Evolutionary conservation across 2,329 filamentous ascomycete species (phyloP).

Genomic region (Emericellopsis cladophorae): DNA sequence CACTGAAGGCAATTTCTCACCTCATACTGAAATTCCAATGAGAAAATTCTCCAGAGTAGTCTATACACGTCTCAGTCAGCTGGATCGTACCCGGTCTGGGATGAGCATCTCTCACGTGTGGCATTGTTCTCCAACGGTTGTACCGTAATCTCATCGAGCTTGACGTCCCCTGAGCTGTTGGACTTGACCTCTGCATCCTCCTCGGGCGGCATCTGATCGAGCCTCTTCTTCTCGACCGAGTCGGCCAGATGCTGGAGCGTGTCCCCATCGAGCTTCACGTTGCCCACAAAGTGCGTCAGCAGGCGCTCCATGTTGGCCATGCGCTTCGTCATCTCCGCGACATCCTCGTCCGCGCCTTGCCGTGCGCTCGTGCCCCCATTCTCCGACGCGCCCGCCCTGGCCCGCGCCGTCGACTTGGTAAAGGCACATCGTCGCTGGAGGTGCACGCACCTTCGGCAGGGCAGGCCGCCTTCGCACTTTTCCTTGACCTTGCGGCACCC

Average conservation of each 20-base stretch:
- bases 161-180: conserved; percentile 2
- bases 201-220: too few relatives aligned
- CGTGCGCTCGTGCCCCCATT: not conserved
- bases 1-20: too few relatives aligned
- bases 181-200: not conserved
- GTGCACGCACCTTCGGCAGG: conserved; percentile 37
- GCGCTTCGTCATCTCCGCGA: conserved; percentile 4
- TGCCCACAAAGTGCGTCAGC: conserved; percentile 31
- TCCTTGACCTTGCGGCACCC: conserved; percentile 42
- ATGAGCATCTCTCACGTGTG: conserved; percentile 18
- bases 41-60: conserved; percentile 39
- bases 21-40: conserved; percentile 40
- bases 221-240: conserved; percentile 20
- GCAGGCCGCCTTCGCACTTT: conserved; percentile 42
- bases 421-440: conserved; percentile 38
- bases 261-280: conserved; percentile 7
- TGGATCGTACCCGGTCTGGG: not conserved
- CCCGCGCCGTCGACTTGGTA: not conserved
- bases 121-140: conserved; percentile 26
- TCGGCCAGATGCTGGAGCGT: conserved; percentile 26
- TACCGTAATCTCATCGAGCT: conserved; percentile 23
- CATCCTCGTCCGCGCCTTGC: not conserved
- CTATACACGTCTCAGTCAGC: conserved; percentile 11
- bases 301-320: conserved; percentile 30
- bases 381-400: not conserved